A percentile compares a stretch with the other conserved stretches of the same genome.
Conservation (phyloP, 345 rosid species). For the Acer saccharum region DNA sequence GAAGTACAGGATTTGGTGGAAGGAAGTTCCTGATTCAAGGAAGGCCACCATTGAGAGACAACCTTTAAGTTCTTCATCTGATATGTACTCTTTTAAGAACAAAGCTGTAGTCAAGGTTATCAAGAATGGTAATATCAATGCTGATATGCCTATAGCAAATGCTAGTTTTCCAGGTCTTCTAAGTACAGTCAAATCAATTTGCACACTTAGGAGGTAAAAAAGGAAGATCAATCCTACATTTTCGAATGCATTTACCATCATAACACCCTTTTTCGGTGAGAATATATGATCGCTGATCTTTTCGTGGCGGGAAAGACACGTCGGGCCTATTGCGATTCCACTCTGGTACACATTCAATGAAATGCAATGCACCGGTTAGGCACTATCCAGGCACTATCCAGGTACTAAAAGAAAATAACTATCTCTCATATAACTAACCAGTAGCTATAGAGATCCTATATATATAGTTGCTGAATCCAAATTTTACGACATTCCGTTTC, state of each 20-base stretch:
- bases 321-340: constrained; percentile 43
- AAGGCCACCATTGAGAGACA: constrained; percentile 2
- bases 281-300: constrained; percentile 11
- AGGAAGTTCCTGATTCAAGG: constrained; percentile 35
- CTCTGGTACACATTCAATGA: constrained; percentile 21
- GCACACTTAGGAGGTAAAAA: constrained; percentile 36
- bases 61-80: background rate
- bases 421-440: too few relatives aligned
- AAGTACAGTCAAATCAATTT: constrained; percentile 35
- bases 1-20: constrained; percentile 32
- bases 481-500: background rate
- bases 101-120: constrained; percentile 17
- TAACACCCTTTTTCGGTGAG: constrained; percentile 21
- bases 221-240: constrained; percentile 37
- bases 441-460: too few relatives aligned
- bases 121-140: constrained; percentile 32
- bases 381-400: too few relatives aligned
- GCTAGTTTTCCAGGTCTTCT: constrained; percentile 42
- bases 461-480: too few relatives aligned
- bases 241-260: constrained; percentile 30
- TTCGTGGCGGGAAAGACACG: constrained; percentile 31
- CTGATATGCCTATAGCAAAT: constrained; percentile 33
- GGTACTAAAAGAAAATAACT: too few relatives aligned
- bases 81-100: constrained; percentile 5
- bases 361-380: too few relatives aligned